A percentile compares a stretch with the other conserved stretches of the same genome.
Conservation (phyloP, 2,329 filamentous ascomycete species). For the Teratosphaeria nubilosa region DNA sequence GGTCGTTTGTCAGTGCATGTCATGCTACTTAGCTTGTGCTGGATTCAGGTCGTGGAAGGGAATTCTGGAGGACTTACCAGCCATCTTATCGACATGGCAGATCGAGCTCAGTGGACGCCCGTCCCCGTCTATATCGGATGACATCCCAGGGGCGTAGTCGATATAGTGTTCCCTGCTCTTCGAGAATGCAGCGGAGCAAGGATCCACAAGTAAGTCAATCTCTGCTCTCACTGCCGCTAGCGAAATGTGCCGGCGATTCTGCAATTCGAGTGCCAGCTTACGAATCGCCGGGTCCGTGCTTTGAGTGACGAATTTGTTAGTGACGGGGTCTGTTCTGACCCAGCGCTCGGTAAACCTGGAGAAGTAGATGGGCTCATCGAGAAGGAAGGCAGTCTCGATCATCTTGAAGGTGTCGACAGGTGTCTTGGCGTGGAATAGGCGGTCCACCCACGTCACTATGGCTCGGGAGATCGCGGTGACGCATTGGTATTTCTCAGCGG, state of each 20-base stretch:
- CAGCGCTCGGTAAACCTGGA: slow-evolving; percentile 19
- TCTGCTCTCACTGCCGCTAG: slow-evolving; percentile 12
- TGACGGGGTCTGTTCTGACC: slow-evolving; percentile 8
- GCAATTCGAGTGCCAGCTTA: not conserved
- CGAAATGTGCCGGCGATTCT: slow-evolving; percentile 6
- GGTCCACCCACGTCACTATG: slow-evolving; percentile 18
- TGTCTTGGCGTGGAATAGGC: slow-evolving; percentile 12
- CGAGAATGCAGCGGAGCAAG: slow-evolving; percentile 14
- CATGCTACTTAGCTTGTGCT: slow-evolving; percentile 3
- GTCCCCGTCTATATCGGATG: slow-evolving; percentile 9
- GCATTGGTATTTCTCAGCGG: slow-evolving; percentile 17
- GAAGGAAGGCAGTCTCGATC: slow-evolving; percentile 16
- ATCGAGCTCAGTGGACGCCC: not conserved
- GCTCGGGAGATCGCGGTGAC: slow-evolving; percentile 13
- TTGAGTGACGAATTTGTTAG: not conserved
- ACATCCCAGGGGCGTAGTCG: slow-evolving; percentile 19
- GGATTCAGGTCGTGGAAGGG: not conserved
- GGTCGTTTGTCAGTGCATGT: not conserved
- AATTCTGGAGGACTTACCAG: not conserved
- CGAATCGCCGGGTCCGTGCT: not conserved
- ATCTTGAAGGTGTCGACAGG: slow-evolving; percentile 8
- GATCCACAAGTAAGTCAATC: slow-evolving; percentile 17
- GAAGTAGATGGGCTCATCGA: slow-evolving; percentile 22
- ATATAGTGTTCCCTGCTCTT: slow-evolving; percentile 17
- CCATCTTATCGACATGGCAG: slow-evolving; percentile 16